Evolutionary conservation across 768 basidiomycete genomes (phyloP), one percentile per base, ranked within the genome.

Genomic region (Mycena vulgaris): DNA sequence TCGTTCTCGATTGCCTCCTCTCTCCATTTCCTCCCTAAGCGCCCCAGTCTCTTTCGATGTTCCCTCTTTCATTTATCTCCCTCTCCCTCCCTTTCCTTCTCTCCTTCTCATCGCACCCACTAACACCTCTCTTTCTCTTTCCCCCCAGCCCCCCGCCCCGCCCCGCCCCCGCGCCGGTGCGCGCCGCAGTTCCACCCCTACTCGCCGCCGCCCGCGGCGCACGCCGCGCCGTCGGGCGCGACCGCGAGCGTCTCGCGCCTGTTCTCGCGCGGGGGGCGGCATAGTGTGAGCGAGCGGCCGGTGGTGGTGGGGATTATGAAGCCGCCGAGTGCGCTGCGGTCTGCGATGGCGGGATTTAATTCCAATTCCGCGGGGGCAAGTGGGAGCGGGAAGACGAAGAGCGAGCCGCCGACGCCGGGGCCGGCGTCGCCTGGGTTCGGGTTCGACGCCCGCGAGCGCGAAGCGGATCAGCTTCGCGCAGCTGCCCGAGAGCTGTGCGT

Each of bases 401-500:
- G 23, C 11, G 45, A n/a, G 45, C n/a, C n/a, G n/a, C n/a, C n/a
- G n/a, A 40, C 40, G 19, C 40, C 40, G 40, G 14, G 40, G n/a
- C n/a, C n/a, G n/a, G n/a, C n/a, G n/a, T n/a, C n/a, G n/a, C n/a
- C n/a, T n/a, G n/a, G n/a, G n/a, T n/a, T n/a, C n/a, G n/a, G n/a
- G 42, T 45, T 45, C 86, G 14, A 86, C 68, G 45, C 88, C 51
- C 90, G 88, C 60, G 84, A 87, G 60, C 67, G 82, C 93, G 11
- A 94, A 92, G 73, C 85, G 90, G n/a, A 94, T 95, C 48, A 92
- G 90, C 69, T 95, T 95, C 72, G 92, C 92, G 39, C 86, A 90
- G 80, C 83, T 92, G 55, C 92, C 93, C 0, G 93, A 93, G 79
- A 88, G 89, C 39, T 90, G 91, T 70, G 83, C 60, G 55, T 80